phyloP scores from a whole-genome alignment of 1,139 yeast genomes.

The Candida sp. region DNA sequence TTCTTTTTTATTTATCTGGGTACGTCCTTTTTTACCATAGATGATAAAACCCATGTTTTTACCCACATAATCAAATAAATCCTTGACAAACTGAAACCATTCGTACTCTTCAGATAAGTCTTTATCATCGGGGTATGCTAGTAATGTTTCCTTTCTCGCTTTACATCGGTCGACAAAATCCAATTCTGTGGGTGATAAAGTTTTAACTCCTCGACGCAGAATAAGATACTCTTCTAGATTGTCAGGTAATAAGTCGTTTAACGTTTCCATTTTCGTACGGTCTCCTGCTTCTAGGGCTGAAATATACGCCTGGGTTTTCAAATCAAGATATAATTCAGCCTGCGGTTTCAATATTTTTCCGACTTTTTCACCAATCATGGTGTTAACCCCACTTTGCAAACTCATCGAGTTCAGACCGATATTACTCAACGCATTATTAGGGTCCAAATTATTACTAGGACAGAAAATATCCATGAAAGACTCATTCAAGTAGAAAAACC shows the following conservation, averaged over 20 bases:
- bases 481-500: conserved; percentile 82
- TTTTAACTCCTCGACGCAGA: conserved; percentile 18
- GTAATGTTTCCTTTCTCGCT: conserved; percentile 60
- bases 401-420: conserved; percentile 32
- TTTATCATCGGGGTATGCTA: conserved; percentile 41
- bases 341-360: conserved; percentile 75
- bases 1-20: conserved; percentile 11
- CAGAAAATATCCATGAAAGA: conserved; percentile 82
- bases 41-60: conserved; percentile 70
- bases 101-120: conserved; percentile 34
- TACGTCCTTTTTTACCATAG: conserved; percentile 62
- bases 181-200: conserved; percentile 62
- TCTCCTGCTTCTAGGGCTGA: conserved; percentile 81
- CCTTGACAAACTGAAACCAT: conserved; percentile 44
- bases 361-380: conserved; percentile 37
- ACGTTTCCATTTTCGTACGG: conserved; percentile 60
- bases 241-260: conserved; percentile 74
- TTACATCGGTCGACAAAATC: conserved; percentile 72
- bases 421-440: conserved; percentile 37
- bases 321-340: conserved; percentile 73
- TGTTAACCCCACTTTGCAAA: conserved; percentile 34
- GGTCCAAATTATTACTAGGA: conserved; percentile 51
- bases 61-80: conserved; percentile 72
- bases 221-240: conserved; percentile 49
- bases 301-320: conserved; percentile 93